Percentiles rank a stretch among this genome's conserved stretches.
Evolutionary conservation across 2,329 filamentous ascomycete species (phyloP).

Genomic region (Curvularia spicifera): DNA sequence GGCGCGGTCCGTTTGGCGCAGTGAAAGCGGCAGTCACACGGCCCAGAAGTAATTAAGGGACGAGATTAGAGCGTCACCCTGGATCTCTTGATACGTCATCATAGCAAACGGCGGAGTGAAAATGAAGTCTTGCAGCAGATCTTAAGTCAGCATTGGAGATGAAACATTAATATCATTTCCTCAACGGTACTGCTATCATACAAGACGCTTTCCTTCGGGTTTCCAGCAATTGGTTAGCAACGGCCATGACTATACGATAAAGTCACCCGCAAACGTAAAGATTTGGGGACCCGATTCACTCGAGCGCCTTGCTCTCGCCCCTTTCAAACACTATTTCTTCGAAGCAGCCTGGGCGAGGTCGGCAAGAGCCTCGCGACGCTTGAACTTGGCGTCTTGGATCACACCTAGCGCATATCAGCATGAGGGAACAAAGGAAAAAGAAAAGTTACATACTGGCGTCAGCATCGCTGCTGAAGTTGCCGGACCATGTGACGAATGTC

Average conservation of each 20-base stretch:
- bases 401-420: slow-evolving; percentile 58
- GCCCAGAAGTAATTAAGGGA: neutral
- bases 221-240: neutral
- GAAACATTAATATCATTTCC: neutral
- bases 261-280: slow-evolving; percentile 6
- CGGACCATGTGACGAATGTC: slow-evolving; percentile 73
- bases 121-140: neutral
- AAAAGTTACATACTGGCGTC: slow-evolving; percentile 64
- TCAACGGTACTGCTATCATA: neutral
- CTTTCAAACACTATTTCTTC: slow-evolving; percentile 41
- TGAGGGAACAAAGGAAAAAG: neutral
- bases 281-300: neutral
- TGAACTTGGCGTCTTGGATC: slow-evolving; percentile 77
- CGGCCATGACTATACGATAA: neutral
- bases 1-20: neutral
- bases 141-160: neutral
- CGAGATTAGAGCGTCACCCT: neutral
- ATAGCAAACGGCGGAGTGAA: neutral
- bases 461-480: slow-evolving; percentile 73
- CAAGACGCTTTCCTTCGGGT: neutral
- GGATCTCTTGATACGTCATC: neutral
- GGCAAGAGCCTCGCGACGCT: slow-evolving; percentile 73
- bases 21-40: neutral
- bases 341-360: slow-evolving; percentile 64
- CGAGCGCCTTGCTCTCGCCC: neutral